Conservation (phyloP, 257 asterid species). For the Penstemon davidsonii region DNA sequence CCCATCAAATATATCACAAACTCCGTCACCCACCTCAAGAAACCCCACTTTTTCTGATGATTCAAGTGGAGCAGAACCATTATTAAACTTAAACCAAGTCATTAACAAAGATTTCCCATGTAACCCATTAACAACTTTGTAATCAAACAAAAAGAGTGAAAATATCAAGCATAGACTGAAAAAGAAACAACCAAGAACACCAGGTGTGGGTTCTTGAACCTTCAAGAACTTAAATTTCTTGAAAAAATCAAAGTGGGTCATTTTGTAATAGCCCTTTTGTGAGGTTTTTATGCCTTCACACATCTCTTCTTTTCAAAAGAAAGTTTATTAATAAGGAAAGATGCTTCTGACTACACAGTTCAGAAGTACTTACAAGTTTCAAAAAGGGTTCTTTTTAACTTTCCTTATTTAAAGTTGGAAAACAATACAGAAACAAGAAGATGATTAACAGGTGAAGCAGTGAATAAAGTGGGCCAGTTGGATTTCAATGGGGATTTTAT, state of each 20-base stretch:
- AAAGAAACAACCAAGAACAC: conserved; percentile 62
- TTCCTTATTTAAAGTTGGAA: neutral
- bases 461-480: conserved; percentile 32
- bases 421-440: conserved; percentile 7
- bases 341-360: conserved; percentile 15
- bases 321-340: neutral
- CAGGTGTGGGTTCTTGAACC: conserved; percentile 47
- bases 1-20: conserved; percentile 75
- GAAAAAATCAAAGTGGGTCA: conserved; percentile 45
- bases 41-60: conserved; percentile 40
- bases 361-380: conserved; percentile 9
- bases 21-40: conserved; percentile 52
- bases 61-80: conserved; percentile 14
- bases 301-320: conserved; percentile 25
- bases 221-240: conserved; percentile 65
- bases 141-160: conserved; percentile 58
- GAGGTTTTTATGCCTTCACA: conserved; percentile 28
- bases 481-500: neutral
- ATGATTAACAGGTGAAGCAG: conserved; percentile 1
- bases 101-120: conserved; percentile 38
- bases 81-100: conserved; percentile 42
- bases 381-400: neutral
- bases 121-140: conserved; percentile 40
- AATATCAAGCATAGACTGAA: conserved; percentile 50
- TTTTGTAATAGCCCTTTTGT: conserved; percentile 15